Evolutionary conservation across 345 rosid species (phyloP).

Genomic region (Iberis pinnata): DNA sequence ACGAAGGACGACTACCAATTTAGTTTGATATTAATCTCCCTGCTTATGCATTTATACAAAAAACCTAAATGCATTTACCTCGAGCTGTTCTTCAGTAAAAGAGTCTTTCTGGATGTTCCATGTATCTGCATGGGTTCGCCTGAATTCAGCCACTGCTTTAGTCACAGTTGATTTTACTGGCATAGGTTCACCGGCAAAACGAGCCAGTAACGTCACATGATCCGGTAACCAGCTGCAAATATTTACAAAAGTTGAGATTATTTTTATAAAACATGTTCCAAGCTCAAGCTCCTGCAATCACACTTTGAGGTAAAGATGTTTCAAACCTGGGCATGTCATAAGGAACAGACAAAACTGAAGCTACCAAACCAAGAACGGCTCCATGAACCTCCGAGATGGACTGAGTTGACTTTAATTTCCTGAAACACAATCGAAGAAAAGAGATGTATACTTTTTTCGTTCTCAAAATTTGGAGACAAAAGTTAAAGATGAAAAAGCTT

Average conservation of each 20-base stretch:
- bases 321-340: conserved; percentile 94
- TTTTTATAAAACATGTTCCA: neutral
- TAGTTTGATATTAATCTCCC: neutral
- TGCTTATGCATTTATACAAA: neutral
- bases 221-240: conserved; percentile 78
- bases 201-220: conserved; percentile 83
- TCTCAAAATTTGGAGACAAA: neutral
- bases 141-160: conserved; percentile 95
- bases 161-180: conserved; percentile 91
- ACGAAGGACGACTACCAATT: too few relatives aligned
- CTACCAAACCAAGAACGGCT: conserved; percentile 90
- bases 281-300: conserved; percentile 1
- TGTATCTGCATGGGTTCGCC: conserved; percentile 92
- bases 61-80: conserved; percentile 40
- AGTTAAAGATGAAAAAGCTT: neutral
- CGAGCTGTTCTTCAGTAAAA: conserved; percentile 91
- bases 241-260: neutral
- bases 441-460: neutral
- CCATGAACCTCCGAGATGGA: conserved; percentile 72
- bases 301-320: conserved; percentile 16
- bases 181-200: conserved; percentile 70
- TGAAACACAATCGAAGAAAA: conserved; percentile 26
- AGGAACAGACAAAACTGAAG: conserved; percentile 91
- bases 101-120: conserved; percentile 90
- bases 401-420: conserved; percentile 41